phyloP scores from a whole-genome alignment of 306 rosid species.

The Urtica urens region DNA sequence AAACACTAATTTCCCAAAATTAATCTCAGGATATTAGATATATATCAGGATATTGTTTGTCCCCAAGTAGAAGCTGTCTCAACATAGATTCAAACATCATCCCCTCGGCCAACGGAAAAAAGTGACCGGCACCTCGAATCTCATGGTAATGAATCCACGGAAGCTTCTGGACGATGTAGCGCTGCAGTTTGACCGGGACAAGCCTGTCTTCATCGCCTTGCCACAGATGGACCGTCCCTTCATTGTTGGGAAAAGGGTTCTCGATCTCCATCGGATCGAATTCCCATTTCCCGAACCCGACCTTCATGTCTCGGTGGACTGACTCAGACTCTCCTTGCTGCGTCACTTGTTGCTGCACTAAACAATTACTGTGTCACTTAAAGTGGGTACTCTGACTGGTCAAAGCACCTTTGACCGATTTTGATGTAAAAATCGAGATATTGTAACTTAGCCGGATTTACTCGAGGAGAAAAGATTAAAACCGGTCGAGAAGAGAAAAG shows the following conservation, averaged over 20 bases:
- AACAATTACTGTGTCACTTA: neutral
- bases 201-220: conserved; percentile 54
- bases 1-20: no score
- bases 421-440: no score
- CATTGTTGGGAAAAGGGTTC: conserved; percentile 36
- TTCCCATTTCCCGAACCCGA: conserved; percentile 60
- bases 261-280: conserved; percentile 41
- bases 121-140: conserved; percentile 51
- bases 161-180: conserved; percentile 34
- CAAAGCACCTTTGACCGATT: no score
- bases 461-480: neutral
- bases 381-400: no score
- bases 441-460: no score
- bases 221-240: conserved; percentile 49
- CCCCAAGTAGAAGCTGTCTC: conserved; percentile 20
- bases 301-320: conserved; percentile 27
- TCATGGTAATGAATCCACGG: conserved; percentile 71
- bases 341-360: conserved; percentile 18
- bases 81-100: conserved; percentile 24
- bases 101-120: conserved; percentile 21
- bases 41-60: conserved; percentile 4
- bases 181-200: conserved; percentile 26
- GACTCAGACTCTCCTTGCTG: conserved; percentile 55
- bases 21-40: neutral
- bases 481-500: neutral